These are phyloP conservation scores for Apiotrichum gamsii DNA, from an alignment of 1,284 basidiomycete genomes.

Conservation along the genomic window DNA sequence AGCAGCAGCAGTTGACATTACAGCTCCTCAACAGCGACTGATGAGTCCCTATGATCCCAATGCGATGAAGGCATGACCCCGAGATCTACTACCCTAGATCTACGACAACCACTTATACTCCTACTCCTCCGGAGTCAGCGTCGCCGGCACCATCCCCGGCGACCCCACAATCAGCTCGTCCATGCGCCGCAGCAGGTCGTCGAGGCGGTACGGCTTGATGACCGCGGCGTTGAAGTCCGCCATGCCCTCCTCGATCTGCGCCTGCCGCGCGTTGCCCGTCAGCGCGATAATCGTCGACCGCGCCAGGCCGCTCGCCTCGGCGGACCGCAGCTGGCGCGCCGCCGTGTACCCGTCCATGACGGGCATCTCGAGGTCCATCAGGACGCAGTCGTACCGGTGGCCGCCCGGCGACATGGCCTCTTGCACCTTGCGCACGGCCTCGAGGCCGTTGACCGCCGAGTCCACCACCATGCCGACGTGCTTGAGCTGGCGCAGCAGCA, in stretches of 20 bases:
- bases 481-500: slow-evolving; percentile 15
- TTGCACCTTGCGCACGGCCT: slow-evolving; percentile 44
- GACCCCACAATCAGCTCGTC: no score
- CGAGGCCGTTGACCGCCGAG: slow-evolving; percentile 46
- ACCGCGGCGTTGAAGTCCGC: slow-evolving; percentile 37
- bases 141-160: no score
- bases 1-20: no score
- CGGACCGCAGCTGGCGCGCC: slow-evolving; percentile 7
- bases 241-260: slow-evolving; percentile 18
- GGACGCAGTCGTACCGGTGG: slow-evolving; percentile 34
- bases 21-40: no score
- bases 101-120: no score
- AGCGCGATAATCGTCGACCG: slow-evolving; percentile 11
- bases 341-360: slow-evolving; percentile 23
- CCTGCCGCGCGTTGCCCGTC: slow-evolving; percentile 22
- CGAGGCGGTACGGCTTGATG: slow-evolving; percentile 36
- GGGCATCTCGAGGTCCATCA: slow-evolving; percentile 49
- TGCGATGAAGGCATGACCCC: no score
- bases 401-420: slow-evolving; percentile 17
- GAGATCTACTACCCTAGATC: no score
- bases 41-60: no score
- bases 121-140: no score
- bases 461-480: slow-evolving; percentile 11
- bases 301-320: slow-evolving; percentile 7
- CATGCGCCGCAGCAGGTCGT: no score